Conservation (phyloP, 2,329 filamentous ascomycete genomes). For the Leptosphaerulina australis region DNA sequence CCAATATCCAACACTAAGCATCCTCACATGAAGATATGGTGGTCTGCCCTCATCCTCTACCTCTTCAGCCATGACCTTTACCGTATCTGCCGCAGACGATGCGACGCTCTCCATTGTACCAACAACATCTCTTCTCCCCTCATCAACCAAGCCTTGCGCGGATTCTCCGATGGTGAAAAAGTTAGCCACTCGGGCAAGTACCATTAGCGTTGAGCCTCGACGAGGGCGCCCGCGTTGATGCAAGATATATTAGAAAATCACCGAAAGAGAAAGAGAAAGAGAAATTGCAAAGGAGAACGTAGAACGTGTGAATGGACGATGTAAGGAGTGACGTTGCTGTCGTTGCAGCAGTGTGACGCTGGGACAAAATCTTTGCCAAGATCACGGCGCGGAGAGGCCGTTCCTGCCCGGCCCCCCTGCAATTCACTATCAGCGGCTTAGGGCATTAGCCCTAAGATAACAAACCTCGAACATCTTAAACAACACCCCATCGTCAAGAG, state of each 20-base stretch:
- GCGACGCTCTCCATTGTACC: constrained; percentile 32
- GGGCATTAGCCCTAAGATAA: constrained; percentile 21
- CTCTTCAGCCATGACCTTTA: constrained; percentile 30
- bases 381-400: constrained; percentile 21
- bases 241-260: not conserved
- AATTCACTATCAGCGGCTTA: constrained; percentile 25
- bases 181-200: constrained; percentile 57
- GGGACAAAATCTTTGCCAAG: constrained; percentile 42
- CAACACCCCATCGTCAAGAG: too few relatives aligned
- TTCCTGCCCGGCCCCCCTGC: constrained; percentile 16
- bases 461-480: not conserved
- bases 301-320: constrained; percentile 9
- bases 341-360: constrained; percentile 24
- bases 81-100: constrained; percentile 29
- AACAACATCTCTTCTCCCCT: constrained; percentile 41
- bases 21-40: constrained; percentile 56
- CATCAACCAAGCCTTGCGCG: constrained; percentile 44
- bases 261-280: constrained; percentile 2
- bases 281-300: constrained; percentile 7
- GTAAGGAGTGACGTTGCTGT: constrained; percentile 34
- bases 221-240: constrained; percentile 23
- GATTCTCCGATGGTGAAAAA: constrained; percentile 50
- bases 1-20: constrained; percentile 6
- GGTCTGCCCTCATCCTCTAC: constrained; percentile 53
- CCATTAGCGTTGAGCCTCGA: constrained; percentile 50